Conservation (phyloP, 192 early-diverging fungal species). For the Obelidium mucronatum region DNA sequence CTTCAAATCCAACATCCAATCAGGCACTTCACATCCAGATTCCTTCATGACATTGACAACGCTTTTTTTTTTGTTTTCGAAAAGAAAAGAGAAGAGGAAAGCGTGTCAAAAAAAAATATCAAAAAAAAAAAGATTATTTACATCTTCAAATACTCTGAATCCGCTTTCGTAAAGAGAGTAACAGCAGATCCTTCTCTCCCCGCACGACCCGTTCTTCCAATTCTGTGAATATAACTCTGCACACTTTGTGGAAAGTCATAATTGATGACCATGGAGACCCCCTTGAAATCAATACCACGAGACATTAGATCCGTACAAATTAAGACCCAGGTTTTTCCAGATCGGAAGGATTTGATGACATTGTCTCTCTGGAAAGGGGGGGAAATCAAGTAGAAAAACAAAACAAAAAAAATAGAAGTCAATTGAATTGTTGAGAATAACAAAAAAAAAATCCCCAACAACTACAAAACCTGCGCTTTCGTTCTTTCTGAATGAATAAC, state of each 20-base stretch:
- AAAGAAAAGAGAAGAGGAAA: too few relatives aligned
- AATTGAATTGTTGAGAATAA: not conserved
- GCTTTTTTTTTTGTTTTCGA: conserved; percentile 41
- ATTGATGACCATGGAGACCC: conserved; percentile 96
- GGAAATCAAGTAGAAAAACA: not conserved
- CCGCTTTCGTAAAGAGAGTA: conserved; percentile 94
- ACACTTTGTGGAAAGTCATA: conserved; percentile 97
- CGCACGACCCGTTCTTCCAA: conserved; percentile 98
- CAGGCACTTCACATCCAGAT: conserved; percentile 94
- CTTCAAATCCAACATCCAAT: conserved; percentile 96
- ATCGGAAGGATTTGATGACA: conserved; percentile 87
- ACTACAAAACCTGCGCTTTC: conserved; percentile 74
- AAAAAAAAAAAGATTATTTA: conserved; percentile 28
- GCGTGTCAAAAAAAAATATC: conserved; percentile 7
- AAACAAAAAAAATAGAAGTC: not conserved
- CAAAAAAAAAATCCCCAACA: not conserved
- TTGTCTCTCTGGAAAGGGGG: conserved; percentile 73
- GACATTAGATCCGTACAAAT: conserved; percentile 98
- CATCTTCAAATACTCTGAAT: conserved; percentile 86
- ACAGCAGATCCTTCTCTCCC: conserved; percentile 88
- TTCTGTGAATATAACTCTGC: conserved; percentile 94
- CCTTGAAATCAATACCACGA: conserved; percentile 99
- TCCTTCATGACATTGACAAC: conserved; percentile 98
- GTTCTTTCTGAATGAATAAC: conserved; percentile 98
- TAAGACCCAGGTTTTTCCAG: conserved; percentile 92